These are phyloP conservation scores for Myochromella boudieri DNA, from an alignment of 768 basidiomycete genomes.

Conservation along the genomic window DNA sequence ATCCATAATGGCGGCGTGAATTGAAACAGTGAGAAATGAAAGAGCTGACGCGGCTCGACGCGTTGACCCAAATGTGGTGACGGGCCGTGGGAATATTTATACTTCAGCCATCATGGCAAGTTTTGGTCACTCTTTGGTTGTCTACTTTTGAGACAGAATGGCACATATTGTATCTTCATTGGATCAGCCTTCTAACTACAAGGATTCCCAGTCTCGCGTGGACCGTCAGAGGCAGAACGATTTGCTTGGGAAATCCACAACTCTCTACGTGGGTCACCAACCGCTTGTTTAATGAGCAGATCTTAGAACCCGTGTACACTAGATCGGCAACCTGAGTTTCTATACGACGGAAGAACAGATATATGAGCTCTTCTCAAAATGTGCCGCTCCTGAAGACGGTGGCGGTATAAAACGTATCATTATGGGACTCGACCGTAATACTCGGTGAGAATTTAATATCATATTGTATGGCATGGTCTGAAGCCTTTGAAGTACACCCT, in stretches of 20 bases:
- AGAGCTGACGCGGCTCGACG: conserved; percentile 52
- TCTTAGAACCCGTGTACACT: conserved; percentile 14
- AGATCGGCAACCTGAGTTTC: conserved; percentile 93
- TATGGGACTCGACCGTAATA: conserved; percentile 91
- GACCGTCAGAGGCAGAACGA: conserved; percentile 81
- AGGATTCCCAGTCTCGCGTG: conserved; percentile 84
- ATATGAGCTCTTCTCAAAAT: conserved; percentile 90
- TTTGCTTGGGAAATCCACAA: conserved; percentile 79
- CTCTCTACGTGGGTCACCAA: conserved; percentile 76
- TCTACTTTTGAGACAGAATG: conserved; percentile 43
- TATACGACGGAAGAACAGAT: conserved; percentile 97
- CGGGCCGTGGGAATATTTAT: conserved; percentile 35
- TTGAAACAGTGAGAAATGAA: conserved; percentile 21
- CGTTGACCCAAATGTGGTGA: conserved; percentile 33
- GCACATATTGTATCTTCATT: conserved; percentile 82
- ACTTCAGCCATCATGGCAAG: conserved; percentile 2
- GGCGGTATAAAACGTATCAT: conserved; percentile 93
- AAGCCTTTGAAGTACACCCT: conserved; percentile 66
- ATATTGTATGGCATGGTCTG: conserved; percentile 5
- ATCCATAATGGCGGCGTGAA: conserved; percentile 60
- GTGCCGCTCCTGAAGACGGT: conserved; percentile 81
- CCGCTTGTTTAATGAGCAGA: conserved; percentile 18
- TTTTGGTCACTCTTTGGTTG: conserved; percentile 7
- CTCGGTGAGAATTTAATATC: conserved; percentile 48
- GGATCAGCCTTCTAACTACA: conserved; percentile 96